A percentile compares a stretch with the other conserved stretches of the same genome.
phyloP scores from a whole-genome alignment of 257 asterid species.

The Salvia miltiorrhiza region DNA sequence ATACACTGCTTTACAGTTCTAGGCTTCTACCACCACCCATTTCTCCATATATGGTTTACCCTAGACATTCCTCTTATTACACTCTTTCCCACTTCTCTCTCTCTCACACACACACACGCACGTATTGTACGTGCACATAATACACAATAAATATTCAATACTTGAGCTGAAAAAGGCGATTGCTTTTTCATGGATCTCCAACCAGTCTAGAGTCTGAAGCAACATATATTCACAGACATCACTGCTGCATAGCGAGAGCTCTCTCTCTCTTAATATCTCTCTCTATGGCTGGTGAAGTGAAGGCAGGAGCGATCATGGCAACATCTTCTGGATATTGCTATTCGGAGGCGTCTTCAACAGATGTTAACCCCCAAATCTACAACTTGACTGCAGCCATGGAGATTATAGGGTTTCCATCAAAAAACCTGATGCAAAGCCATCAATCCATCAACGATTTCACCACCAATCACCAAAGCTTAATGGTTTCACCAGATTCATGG shows the following conservation, averaged over 20 bases:
- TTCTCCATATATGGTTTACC: conserved; percentile 2
- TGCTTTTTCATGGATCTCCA: conserved; percentile 15
- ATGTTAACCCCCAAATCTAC: conserved; percentile 57
- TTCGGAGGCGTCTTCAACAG: conserved; percentile 32
- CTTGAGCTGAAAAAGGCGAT: conserved; percentile 21
- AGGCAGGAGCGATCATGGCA: conserved; percentile 25
- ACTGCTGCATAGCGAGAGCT: not conserved
- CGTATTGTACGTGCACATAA: not conserved
- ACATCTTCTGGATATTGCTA: conserved; percentile 42
- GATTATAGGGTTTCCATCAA: conserved; percentile 69
- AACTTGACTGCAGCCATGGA: conserved; percentile 50
- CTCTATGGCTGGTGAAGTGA: conserved; percentile 35
- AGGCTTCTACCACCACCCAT: not conserved
- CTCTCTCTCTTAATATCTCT: not conserved
- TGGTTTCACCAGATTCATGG: conserved; percentile 28
- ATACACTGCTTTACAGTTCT: not conserved
- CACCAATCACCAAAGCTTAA: conserved; percentile 20
- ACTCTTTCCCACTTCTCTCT: not conserved
- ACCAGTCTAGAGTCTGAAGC: not conserved
- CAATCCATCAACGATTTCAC: conserved; percentile 19
- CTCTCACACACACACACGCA: conserved; percentile 11
- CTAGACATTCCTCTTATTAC: not conserved
- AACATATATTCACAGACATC: not conserved
- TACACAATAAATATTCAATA: conserved; percentile 26
- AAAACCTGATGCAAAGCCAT: conserved; percentile 22